Conservation (phyloP, 2,329 filamentous ascomycete species). For the Fusarium lateritium region DNA sequence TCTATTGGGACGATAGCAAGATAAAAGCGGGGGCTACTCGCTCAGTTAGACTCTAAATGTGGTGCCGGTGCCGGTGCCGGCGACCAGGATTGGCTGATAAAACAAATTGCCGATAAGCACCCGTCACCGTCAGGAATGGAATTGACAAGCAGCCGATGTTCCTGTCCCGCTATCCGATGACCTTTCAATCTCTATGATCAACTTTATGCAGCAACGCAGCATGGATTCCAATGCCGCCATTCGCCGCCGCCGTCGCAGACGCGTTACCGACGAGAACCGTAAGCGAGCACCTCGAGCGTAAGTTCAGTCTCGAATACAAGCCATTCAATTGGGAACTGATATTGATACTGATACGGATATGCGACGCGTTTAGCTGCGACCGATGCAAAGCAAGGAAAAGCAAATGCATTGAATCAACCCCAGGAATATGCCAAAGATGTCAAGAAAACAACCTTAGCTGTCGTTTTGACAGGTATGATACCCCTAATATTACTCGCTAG, state of each 20-base stretch:
- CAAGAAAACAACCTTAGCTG: background rate
- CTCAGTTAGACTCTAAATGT: no score
- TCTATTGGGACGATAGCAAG: no score
- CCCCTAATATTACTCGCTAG: accelerated
- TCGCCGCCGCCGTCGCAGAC: conserved; percentile 14
- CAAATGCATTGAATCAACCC: background rate
- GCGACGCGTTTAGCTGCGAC: background rate
- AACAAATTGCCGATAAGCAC: no score
- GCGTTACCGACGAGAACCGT: conserved; percentile 9
- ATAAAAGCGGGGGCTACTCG: no score
- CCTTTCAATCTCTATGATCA: background rate
- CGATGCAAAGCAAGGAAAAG: conserved; percentile 12
- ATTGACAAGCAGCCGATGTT: conserved; percentile 1
- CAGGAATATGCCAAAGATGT: conserved; percentile 8
- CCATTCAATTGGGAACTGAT: accelerated
- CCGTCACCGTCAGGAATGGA: no score
- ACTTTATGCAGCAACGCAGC: background rate
- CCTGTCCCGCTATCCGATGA: background rate
- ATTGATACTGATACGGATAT: background rate
- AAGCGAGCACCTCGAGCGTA: conserved; percentile 4
- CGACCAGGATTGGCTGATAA: no score
- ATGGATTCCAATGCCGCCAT: conserved; percentile 1
- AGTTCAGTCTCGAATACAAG: background rate
- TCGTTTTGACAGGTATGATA: background rate
- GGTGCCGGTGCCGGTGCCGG: no score